phyloP scores from a whole-genome alignment of 2,329 filamentous ascomycete species.

The Harringtonia aguacate region DNA sequence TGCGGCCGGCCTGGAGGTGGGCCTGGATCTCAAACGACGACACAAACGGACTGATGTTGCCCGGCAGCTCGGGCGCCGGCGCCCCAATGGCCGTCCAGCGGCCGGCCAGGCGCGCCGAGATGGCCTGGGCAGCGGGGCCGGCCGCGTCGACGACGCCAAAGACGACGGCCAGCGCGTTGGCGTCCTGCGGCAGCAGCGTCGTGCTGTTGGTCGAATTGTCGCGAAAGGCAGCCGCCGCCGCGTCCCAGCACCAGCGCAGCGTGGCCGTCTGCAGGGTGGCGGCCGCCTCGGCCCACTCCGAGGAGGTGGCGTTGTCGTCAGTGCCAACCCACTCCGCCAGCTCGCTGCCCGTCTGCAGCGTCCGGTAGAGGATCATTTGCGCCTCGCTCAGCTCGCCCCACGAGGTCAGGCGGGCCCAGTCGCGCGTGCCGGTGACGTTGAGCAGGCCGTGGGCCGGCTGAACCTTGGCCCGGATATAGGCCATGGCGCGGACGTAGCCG shows the following conservation, averaged over 20 bases:
- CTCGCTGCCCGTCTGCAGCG: slow-evolving; percentile 38
- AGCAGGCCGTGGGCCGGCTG: slow-evolving; percentile 25
- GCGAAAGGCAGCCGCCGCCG: slow-evolving; percentile 35
- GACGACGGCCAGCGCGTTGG: slow-evolving; percentile 43
- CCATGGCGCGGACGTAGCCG: slow-evolving; percentile 19
- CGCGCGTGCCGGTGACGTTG: slow-evolving; percentile 36
- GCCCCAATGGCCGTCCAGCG: slow-evolving; percentile 48
- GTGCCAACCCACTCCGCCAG: slow-evolving; percentile 37
- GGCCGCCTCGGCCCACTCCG: slow-evolving; percentile 30
- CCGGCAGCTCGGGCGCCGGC: slow-evolving; percentile 42
- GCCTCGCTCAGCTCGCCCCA: slow-evolving; percentile 39
- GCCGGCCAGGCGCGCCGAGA: slow-evolving; percentile 31
- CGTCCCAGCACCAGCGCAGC: slow-evolving; percentile 37
- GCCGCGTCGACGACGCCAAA: slow-evolving; percentile 27
- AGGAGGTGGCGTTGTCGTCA: slow-evolving; percentile 21
- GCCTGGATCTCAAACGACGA: slow-evolving; percentile 48
- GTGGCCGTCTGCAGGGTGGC: slow-evolving; percentile 31
- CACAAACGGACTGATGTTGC: slow-evolving; percentile 48
- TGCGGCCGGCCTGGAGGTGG: slow-evolving; percentile 35
- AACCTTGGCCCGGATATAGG: slow-evolving; percentile 17
- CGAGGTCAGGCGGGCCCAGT: slow-evolving; percentile 39
- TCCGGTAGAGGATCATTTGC: slow-evolving; percentile 43
- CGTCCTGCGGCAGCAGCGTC: slow-evolving; percentile 47
- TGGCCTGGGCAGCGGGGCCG: slow-evolving; percentile 17
- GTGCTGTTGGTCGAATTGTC: slow-evolving; percentile 35